These are phyloP conservation scores for Xylaria nigripes DNA, from an alignment of 495 filamentous ascomycete species.

Conservation along the genomic window DNA sequence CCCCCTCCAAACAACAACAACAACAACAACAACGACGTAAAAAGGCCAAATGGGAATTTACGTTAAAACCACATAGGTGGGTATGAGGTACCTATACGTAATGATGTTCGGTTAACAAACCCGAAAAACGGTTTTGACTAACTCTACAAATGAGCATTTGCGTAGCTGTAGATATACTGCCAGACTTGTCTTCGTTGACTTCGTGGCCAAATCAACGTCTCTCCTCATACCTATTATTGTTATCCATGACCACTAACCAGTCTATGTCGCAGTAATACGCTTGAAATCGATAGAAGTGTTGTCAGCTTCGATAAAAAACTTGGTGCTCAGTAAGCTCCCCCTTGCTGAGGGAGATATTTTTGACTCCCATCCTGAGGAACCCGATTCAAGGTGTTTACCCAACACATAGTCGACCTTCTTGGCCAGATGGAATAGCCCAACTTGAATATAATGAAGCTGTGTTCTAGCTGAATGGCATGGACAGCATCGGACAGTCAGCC, in stretches of 20 bases:
- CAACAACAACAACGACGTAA: too few species aligned
- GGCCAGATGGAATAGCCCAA: constrained; percentile 5
- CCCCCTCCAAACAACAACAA: too few species aligned
- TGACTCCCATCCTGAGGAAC: constrained; percentile 5
- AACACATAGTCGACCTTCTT: constrained; percentile 27
- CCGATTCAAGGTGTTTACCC: constrained; percentile 10
- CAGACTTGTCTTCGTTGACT: too few species aligned
- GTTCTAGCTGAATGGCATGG: constrained; percentile 41
- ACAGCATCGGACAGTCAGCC: constrained; percentile 38
- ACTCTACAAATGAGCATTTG: too few species aligned
- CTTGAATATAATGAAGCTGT: constrained; percentile 13
- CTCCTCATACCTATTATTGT: background rate
- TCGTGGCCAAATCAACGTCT: too few species aligned
- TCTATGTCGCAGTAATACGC: background rate
- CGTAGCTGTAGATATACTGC: background rate
- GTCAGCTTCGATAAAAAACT: background rate
- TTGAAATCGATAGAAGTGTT: background rate
- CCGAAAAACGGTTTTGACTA: too few species aligned
- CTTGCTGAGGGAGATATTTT: constrained; percentile 1
- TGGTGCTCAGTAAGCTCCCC: background rate
- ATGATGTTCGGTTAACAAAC: too few species aligned
- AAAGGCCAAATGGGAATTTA: too few species aligned
- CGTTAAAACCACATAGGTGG: too few species aligned
- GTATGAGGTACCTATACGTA: too few species aligned
- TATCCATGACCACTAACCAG: background rate